These are phyloP conservation scores for Coemansia sp. DNA, from an alignment of 192 early-diverging fungal species.

Conservation along the genomic window DNA sequence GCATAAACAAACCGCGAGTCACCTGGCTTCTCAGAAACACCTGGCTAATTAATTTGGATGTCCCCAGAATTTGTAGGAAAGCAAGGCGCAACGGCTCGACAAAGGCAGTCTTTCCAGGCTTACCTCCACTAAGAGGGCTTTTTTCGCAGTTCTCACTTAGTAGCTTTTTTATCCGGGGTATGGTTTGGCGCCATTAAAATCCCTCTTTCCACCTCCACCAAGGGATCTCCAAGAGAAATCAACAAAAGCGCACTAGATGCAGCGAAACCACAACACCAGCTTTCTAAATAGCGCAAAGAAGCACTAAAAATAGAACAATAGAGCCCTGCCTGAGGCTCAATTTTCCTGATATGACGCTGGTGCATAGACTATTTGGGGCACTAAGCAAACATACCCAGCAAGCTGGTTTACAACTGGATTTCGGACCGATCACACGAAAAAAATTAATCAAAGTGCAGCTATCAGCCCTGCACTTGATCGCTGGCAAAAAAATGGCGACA, in stretches of 20 bases:
- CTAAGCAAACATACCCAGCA: background rate
- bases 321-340: background rate
- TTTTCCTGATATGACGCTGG: background rate
- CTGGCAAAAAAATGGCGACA: no score
- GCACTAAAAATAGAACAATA: background rate
- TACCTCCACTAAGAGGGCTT: no score
- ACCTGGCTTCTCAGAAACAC: slow-evolving; percentile 2
- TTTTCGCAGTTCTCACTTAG: no score
- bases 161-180: no score
- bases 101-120: no score
- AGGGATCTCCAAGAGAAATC: background rate
- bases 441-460: background rate
- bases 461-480: no score
- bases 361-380: background rate
- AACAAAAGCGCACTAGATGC: background rate
- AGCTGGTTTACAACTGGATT: background rate
- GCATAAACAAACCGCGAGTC: background rate
- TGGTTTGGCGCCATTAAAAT: no score
- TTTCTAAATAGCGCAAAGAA: background rate
- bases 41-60: background rate
- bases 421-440: background rate
- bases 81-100: background rate
- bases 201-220: no score
- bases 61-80: background rate
- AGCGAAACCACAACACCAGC: background rate